Base-by-base conservation (phyloP, 257 asterid genomes). In the Ajuga chamaepitys region DNA sequence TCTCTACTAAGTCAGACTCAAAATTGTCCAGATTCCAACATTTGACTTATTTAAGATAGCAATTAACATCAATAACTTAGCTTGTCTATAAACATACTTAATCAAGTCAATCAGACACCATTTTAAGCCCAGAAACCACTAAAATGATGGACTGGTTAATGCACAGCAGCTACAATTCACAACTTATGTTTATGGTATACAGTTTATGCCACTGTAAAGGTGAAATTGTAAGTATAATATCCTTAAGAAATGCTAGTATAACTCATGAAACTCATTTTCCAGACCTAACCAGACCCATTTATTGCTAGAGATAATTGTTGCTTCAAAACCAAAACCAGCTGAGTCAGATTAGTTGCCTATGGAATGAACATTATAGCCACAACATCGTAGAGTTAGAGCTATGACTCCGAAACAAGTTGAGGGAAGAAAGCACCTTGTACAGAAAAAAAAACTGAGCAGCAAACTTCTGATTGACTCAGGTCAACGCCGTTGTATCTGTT, bases 401-500 rank as follows among this genome's bases (percentile, higher is more conserved):
- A 47, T 62, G 59, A 9, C 37, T 45, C 2, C 46, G 1, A 25
- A 44, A n/a, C 58, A 62, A 50, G 54, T 52, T 26, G 42, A 22
- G 16, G 53, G 10, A 48, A 61, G 46, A 45, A 58, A n/a, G 5
- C 13, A 22, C 10, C 38, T n/a, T 8, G 6, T 18, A 53, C 10
- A 50, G 40, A 17, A 16, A 14, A n/a, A n/a, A 9, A 22, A 14
- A 37, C 47, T 56, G 12, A 9, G 58, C 30, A 58, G 53, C 14
- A 4, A 48, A 53, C 47, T n/a, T 67, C 58, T 21, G 34, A n/a
- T n/a, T n/a, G n/a, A 82, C 62, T 93, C 97, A 11, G 95, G 90
- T 34, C 97, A 82, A 10, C 97, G 88, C 52, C 86, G 76, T 74
- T 89, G 97, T 68, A 93, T 87, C 99, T 93, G 72, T 53, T 70